A percentile compares a stretch with the other conserved stretches of the same genome.
Evolutionary conservation across 371 early-diverging fungal genomes (phyloP).

Genomic region (Rhizopus microsporus): DNA sequence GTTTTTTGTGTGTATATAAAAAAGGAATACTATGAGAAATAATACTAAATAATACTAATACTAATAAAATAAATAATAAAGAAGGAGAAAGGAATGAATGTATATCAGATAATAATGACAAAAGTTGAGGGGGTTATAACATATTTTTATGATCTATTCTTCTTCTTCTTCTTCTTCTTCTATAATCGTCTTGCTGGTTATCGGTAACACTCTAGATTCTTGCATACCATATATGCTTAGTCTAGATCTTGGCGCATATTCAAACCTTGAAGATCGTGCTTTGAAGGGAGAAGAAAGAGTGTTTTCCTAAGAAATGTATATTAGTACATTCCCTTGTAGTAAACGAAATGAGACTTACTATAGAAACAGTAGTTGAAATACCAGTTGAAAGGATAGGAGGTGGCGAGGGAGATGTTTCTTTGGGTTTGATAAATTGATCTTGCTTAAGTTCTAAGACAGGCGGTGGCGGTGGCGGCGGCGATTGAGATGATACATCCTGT

Average conservation of each 20-base stretch:
- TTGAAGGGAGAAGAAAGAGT: neutral
- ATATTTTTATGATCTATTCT: conserved; percentile 36
- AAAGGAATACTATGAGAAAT: neutral
- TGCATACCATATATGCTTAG: conserved; percentile 42
- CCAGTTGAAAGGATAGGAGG: no score
- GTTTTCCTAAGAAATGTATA: neutral
- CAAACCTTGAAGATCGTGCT: conserved; percentile 21
- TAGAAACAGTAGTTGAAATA: no score
- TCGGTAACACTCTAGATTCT: conserved; percentile 32
- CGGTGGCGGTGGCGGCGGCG: no score
- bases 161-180: conserved; percentile 77
- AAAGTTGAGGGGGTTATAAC: neutral
- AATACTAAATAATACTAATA: no score
- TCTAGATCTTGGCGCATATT: conserved; percentile 41
- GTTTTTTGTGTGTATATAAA: neutral
- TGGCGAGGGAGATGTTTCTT: no score
- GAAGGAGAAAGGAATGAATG: neutral
- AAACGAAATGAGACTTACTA: no score
- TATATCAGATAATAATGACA: neutral
- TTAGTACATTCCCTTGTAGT: neutral
- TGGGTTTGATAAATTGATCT: no score
- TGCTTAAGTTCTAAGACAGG: no score
- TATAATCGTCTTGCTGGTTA: conserved; percentile 61
- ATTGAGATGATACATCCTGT: no score
- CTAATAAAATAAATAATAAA: no score